Evolutionary conservation across 1,284 basidiomycete species (phyloP).

Genomic region (Cryptococcus neoformans): DNA sequence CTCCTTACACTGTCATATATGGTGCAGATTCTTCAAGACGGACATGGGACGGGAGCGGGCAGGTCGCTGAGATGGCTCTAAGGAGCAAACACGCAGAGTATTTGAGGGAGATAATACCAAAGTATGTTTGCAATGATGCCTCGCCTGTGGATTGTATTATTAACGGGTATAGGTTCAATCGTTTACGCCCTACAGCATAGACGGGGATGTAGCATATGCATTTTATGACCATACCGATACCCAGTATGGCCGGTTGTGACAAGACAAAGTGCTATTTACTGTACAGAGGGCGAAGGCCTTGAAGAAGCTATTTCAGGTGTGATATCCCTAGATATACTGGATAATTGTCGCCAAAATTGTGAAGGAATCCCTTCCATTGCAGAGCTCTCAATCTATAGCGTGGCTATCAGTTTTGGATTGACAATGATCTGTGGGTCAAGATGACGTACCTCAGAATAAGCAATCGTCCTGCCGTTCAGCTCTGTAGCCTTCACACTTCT

Average conservation of each 20-base stretch:
- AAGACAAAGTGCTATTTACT: too few species aligned
- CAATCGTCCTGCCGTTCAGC: conserved; percentile 1
- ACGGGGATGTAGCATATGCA: background rate
- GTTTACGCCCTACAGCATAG: conserved; percentile 9
- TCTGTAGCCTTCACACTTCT: conserved; percentile 2
- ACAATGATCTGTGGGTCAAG: background rate
- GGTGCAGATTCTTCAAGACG: conserved; percentile 69
- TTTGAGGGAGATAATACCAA: conserved; percentile 81
- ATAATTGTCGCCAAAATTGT: conserved; percentile 12
- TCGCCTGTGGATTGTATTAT: conserved; percentile 1
- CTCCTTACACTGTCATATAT: conserved; percentile 82
- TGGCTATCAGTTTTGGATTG: background rate
- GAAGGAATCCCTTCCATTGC: background rate
- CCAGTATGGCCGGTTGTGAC: too few species aligned
- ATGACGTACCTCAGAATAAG: background rate
- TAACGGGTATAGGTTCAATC: conserved; percentile 16
- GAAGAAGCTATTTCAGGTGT: too few species aligned
- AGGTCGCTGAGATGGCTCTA: conserved; percentile 75
- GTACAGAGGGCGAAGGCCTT: too few species aligned
- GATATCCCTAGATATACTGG: background rate
- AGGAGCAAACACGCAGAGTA: conserved; percentile 87
- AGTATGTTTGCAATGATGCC: conserved; percentile 50
- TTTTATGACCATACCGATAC: background rate
- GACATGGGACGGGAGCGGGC: conserved; percentile 80
- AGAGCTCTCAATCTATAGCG: background rate